Conservation (phyloP, 805 yeast genomes). For the Debaryomyces castellii region DNA sequence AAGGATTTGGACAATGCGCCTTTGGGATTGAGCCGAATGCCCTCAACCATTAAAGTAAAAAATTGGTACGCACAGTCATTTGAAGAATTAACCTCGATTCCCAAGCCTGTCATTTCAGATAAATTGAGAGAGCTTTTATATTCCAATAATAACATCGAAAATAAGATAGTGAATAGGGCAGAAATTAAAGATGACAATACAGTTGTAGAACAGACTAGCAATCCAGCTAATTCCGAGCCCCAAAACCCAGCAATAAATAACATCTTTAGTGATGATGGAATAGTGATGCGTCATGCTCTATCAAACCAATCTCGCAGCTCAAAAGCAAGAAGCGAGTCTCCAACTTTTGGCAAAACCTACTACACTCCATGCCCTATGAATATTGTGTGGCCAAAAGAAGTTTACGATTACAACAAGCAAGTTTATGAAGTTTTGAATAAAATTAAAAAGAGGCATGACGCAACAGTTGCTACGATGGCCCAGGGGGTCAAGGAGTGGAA, state of each 20-base stretch:
- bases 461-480: conserved; percentile 89
- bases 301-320: conserved; percentile 8
- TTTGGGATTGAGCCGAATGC: conserved; percentile 67
- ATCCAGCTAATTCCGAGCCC: conserved; percentile 29
- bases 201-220: conserved; percentile 11
- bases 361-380: conserved; percentile 56
- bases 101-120: conserved; percentile 52
- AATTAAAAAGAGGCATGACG: conserved; percentile 85
- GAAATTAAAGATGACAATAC: not conserved
- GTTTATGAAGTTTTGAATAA: conserved; percentile 66
- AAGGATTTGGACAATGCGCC: conserved; percentile 83
- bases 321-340: conserved; percentile 23
- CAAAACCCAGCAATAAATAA: conserved; percentile 39
- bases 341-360: conserved; percentile 44
- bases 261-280: conserved; percentile 53
- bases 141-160: not conserved
- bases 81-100: conserved; percentile 71
- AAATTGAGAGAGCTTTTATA: conserved; percentile 38
- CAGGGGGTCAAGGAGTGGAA: conserved; percentile 94
- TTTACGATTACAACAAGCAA: conserved; percentile 63
- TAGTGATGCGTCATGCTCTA: conserved; percentile 26
- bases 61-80: conserved; percentile 92
- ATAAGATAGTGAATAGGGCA: not conserved
- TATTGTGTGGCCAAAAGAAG: conserved; percentile 70
- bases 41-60: conserved; percentile 71